These are phyloP conservation scores for Nyctanthes arbortristis DNA, from an alignment of 257 asterid genomes.

Conservation along the genomic window DNA sequence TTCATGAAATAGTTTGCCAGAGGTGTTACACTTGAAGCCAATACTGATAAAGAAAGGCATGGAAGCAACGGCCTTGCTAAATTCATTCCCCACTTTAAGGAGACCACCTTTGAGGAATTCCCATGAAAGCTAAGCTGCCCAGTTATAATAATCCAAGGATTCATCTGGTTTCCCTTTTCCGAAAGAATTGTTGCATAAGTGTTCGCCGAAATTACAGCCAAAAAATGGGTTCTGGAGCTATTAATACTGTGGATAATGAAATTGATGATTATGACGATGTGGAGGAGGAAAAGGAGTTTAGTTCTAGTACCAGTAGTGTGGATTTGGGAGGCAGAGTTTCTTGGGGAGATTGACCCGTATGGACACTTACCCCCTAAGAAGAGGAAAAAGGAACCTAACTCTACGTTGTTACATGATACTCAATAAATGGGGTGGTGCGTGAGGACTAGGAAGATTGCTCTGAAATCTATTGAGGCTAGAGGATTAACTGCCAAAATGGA, in stretches of 20 bases:
- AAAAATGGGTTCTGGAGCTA: too few relatives aligned
- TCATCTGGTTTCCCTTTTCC: too few relatives aligned
- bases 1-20: background rate
- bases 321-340: conserved; percentile 83
- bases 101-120: conserved; percentile 32
- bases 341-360: conserved; percentile 44
- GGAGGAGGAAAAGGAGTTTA: conserved; percentile 24
- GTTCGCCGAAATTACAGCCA: too few relatives aligned
- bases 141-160: conserved; percentile 18
- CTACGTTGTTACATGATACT: conserved; percentile 50
- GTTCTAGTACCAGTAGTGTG: conserved; percentile 17
- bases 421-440: conserved; percentile 87
- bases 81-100: conserved; percentile 38
- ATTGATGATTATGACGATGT: conserved; percentile 22
- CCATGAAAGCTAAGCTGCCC: conserved; percentile 30
- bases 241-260: too few relatives aligned
- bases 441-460: conserved; percentile 85
- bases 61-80: conserved; percentile 51
- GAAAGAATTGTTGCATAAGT: too few relatives aligned
- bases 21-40: background rate
- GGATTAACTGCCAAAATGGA: conserved; percentile 64
- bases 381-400: conserved; percentile 44
- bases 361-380: conserved; percentile 36
- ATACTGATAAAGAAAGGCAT: conserved; percentile 26
- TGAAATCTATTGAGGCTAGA: conserved; percentile 81